Conservation (phyloP, 371 early-diverging fungal genomes). For the Entomophthora muscae region DNA sequence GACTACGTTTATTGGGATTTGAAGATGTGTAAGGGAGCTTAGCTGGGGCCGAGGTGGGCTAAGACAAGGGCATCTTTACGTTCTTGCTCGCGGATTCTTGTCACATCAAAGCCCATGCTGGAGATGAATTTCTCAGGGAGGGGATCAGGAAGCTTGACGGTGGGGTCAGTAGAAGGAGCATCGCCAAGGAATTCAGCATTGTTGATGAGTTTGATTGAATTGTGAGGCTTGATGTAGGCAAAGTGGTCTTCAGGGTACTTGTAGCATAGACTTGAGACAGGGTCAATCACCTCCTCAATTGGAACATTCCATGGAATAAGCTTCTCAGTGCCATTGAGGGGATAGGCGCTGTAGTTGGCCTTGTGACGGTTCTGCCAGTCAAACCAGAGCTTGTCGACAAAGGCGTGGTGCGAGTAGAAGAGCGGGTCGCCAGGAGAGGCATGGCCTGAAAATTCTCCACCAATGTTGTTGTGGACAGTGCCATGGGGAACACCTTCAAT, state of each 20-base stretch:
- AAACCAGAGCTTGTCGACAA: too few species aligned
- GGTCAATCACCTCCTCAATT: neutral
- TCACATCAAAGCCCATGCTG: neutral
- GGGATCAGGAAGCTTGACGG: neutral
- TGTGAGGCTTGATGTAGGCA: neutral
- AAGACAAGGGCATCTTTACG: neutral
- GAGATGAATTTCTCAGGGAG: neutral
- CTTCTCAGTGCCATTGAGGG: neutral
- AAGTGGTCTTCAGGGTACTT: neutral
- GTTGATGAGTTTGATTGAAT: too few species aligned
- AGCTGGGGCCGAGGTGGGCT: too few species aligned
- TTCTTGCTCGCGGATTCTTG: too few species aligned
- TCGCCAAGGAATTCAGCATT: too few species aligned
- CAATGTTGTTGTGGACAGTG: conserved; percentile 23
- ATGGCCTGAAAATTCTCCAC: conserved; percentile 18
- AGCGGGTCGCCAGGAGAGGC: conserved; percentile 29
- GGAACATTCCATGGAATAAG: neutral
- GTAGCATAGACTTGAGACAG: too few species aligned
- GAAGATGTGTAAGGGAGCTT: too few species aligned
- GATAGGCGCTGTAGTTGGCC: neutral
- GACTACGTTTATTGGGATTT: too few species aligned
- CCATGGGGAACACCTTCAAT: conserved; percentile 26
- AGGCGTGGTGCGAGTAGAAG: conserved; percentile 36
- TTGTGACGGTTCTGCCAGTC: neutral
- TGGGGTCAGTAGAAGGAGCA: too few species aligned